Evolutionary conservation across 2,329 filamentous ascomycete species (phyloP).

Genomic region (Xylaria multiplex): DNA sequence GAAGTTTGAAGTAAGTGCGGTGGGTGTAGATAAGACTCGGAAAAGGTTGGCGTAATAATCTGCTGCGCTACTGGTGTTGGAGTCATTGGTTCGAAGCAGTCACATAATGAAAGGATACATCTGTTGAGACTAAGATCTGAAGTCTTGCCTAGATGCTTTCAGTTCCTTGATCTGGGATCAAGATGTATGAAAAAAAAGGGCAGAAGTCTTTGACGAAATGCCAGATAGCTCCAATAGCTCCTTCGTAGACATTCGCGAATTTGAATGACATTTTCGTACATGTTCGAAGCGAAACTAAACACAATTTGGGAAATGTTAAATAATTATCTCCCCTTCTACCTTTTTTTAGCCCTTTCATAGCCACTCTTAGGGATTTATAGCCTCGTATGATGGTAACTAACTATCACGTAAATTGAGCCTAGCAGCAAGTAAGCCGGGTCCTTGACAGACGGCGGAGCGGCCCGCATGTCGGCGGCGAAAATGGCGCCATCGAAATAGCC

Average conservation of each 20-base stretch:
- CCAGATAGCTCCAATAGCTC: neutral
- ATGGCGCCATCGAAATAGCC: constrained; percentile 28
- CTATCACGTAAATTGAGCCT: neutral
- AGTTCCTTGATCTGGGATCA: neutral
- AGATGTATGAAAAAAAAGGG: neutral
- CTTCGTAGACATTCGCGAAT: neutral
- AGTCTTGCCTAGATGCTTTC: neutral
- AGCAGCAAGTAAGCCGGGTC: neutral
- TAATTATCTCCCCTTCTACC: neutral
- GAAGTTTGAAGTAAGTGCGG: neutral
- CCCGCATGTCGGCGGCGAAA: constrained; percentile 11
- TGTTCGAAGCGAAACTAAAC: neutral
- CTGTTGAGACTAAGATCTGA: neutral
- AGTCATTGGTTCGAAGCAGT: neutral
- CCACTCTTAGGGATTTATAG: neutral
- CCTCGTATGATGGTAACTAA: neutral
- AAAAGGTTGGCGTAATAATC: neutral
- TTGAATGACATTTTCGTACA: neutral
- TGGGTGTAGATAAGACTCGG: neutral
- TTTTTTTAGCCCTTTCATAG: neutral
- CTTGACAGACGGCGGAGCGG: constrained; percentile 2
- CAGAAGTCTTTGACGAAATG: neutral
- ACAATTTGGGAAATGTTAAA: no score
- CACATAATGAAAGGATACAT: neutral
- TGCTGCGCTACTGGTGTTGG: neutral